Percentiles rank a stretch among this genome's conserved stretches.
Evolutionary conservation across 2,329 filamentous ascomycete species (phyloP).

Genomic region (Pseudogymnoascus sp.): DNA sequence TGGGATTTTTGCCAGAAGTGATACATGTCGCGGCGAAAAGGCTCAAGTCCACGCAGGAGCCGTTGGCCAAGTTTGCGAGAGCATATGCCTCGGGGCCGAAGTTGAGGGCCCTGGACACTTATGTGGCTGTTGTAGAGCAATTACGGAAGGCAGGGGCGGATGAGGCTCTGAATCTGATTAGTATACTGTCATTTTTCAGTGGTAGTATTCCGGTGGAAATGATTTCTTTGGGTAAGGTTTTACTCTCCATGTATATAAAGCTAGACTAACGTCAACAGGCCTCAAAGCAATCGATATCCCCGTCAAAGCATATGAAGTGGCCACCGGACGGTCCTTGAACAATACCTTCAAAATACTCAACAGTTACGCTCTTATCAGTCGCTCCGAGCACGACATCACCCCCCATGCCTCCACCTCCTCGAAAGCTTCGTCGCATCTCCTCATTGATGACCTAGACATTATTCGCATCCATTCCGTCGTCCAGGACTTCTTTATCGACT

Average conservation of each 20-base stretch:
- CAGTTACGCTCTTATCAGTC: constrained; percentile 43
- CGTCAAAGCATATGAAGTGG: constrained; percentile 35
- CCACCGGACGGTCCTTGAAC: constrained; percentile 29
- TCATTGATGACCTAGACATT: constrained; percentile 40
- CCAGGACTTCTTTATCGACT: constrained; percentile 44
- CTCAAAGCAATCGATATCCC: constrained; percentile 40
- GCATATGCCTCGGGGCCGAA: constrained; percentile 48
- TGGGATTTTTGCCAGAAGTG: constrained; percentile 57
- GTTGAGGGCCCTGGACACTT: constrained; percentile 41
- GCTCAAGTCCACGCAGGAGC: constrained; percentile 51
- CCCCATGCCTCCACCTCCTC: constrained; percentile 21
- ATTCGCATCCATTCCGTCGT: constrained; percentile 44
- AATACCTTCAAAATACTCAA: constrained; percentile 43
- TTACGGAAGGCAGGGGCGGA: constrained; percentile 37
- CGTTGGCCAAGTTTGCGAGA: constrained; percentile 51
- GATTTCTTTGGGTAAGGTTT: constrained; percentile 43
- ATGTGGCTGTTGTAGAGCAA: constrained; percentile 41
- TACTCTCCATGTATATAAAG: not conserved
- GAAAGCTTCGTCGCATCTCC: constrained; percentile 31
- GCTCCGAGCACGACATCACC: constrained; percentile 38
- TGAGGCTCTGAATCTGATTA: constrained; percentile 56
- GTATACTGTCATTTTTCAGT: constrained; percentile 55
- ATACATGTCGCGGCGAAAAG: constrained; percentile 58
- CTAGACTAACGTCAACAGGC: constrained; percentile 28
- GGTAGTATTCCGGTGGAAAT: constrained; percentile 59